These are phyloP conservation scores for Peniophora sp. DNA, from an alignment of 1,284 basidiomycete genomes.

Conservation along the genomic window DNA sequence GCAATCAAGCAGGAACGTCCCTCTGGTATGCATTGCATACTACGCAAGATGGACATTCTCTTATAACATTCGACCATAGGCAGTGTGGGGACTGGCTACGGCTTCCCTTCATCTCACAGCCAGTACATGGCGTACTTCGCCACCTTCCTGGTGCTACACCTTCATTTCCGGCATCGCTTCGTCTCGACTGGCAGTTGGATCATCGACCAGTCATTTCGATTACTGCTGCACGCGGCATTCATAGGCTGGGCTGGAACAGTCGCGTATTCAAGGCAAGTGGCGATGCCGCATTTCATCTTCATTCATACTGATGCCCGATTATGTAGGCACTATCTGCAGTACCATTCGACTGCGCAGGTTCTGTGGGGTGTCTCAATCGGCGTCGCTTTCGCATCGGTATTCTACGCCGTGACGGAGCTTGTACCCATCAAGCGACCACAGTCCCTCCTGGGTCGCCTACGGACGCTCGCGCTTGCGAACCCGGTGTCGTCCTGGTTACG, in stretches of 20 bases:
- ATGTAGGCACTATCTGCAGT: constrained; percentile 59
- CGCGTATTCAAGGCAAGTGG: constrained; percentile 68
- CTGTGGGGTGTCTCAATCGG: constrained; percentile 69
- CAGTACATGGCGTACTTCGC: constrained; percentile 87
- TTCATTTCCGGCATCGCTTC: constrained; percentile 66
- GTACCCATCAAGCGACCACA: constrained; percentile 45
- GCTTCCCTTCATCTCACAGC: constrained; percentile 83
- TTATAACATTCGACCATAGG: constrained; percentile 29
- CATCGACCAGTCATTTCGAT: constrained; percentile 43
- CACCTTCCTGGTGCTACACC: constrained; percentile 67
- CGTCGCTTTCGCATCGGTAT: constrained; percentile 40
- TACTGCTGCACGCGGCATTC: constrained; percentile 42
- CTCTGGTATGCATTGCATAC: constrained; percentile 29
- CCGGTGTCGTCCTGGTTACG: constrained; percentile 59
- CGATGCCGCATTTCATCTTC: background rate
- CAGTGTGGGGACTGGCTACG: constrained; percentile 67
- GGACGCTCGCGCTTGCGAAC: constrained; percentile 45
- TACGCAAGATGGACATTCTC: background rate
- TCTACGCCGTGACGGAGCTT: constrained; percentile 58
- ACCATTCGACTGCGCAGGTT: constrained; percentile 68
- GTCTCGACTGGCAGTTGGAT: constrained; percentile 38
- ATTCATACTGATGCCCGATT: background rate
- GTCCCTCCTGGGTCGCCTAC: constrained; percentile 43
- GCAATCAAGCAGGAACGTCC: constrained; percentile 66
- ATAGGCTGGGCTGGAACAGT: constrained; percentile 52